A percentile compares a stretch with the other conserved stretches of the same genome.
These are phyloP conservation scores for Penicillium rolfsii DNA, from an alignment of 2,329 filamentous ascomycete genomes.

Conservation along the genomic window DNA sequence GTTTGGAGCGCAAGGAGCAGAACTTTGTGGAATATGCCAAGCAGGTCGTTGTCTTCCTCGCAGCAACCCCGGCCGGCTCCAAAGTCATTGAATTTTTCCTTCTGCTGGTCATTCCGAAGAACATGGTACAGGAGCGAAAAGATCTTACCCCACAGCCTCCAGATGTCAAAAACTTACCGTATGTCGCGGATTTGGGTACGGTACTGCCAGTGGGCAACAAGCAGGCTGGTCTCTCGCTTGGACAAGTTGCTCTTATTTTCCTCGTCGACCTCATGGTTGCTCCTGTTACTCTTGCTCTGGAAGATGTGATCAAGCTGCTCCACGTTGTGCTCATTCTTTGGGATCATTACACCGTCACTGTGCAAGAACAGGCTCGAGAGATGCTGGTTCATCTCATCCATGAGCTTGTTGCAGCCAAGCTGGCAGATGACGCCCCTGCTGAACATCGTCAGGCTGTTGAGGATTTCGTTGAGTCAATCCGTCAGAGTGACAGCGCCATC, in stretches of 20 bases:
- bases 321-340: conserved; percentile 93
- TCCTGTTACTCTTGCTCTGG: conserved; percentile 75
- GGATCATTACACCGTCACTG: conserved; percentile 94
- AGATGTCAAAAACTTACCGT: conserved; percentile 76
- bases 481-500: conserved; percentile 79
- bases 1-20: conserved; percentile 90
- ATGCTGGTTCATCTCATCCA: conserved; percentile 98
- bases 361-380: conserved; percentile 94
- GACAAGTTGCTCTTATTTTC: conserved; percentile 88
- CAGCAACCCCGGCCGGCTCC: conserved; percentile 79
- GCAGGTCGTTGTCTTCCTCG: conserved; percentile 95
- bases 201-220: conserved; percentile 87
- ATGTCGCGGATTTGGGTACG: conserved; percentile 81
- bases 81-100: conserved; percentile 94
- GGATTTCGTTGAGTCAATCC: conserved; percentile 82
- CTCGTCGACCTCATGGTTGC: conserved; percentile 96
- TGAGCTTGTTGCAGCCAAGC: conserved; percentile 80
- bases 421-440: conserved; percentile 70
- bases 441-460: conserved; percentile 78
- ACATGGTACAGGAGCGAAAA: conserved; percentile 95
- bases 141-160: conserved; percentile 64
- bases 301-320: conserved; percentile 81
- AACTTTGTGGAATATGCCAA: conserved; percentile 98
- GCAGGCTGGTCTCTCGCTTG: conserved; percentile 85
- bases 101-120: conserved; percentile 86